Evolutionary conservation across 768 basidiomycete genomes (phyloP).

Genomic region (Hygrophorus russula): DNA sequence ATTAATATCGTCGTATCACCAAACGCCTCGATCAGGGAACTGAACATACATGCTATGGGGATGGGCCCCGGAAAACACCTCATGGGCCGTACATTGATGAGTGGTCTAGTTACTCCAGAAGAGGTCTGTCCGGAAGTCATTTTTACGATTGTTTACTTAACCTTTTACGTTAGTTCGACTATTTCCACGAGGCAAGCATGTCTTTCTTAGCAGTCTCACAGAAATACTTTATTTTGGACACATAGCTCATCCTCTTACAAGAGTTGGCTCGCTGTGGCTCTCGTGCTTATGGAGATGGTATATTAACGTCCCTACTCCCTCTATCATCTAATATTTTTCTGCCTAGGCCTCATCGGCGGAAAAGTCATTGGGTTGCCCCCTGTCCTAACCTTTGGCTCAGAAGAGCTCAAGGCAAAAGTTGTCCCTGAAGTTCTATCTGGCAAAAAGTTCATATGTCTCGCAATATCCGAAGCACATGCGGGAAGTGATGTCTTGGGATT

Average conservation of each 20-base stretch:
- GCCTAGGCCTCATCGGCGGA: conserved; percentile 49
- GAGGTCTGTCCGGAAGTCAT: conserved; percentile 28
- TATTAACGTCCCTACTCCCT: conserved; percentile 2
- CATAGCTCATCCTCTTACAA: conserved; percentile 64
- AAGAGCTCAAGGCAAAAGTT: conserved; percentile 35
- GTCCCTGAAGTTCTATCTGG: conserved; percentile 58
- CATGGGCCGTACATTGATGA: conserved; percentile 67
- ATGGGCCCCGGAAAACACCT: conserved; percentile 91
- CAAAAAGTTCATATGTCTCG: conserved; percentile 72
- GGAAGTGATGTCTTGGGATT: conserved; percentile 75
- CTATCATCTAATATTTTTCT: neutral
- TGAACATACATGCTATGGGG: conserved; percentile 85
- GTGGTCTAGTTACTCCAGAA: conserved; percentile 72
- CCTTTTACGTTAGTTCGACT: conserved; percentile 54
- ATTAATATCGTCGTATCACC: neutral
- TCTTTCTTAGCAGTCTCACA: neutral
- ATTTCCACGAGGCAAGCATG: conserved; percentile 62
- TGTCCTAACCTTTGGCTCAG: conserved; percentile 70
- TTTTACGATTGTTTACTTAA: neutral
- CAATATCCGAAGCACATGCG: conserved; percentile 84
- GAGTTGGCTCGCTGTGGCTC: conserved; percentile 60
- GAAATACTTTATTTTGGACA: neutral
- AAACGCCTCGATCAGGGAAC: conserved; percentile 36
- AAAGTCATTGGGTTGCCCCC: conserved; percentile 80
- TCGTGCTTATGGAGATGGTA: conserved; percentile 75